phyloP scores from a whole-genome alignment of 2,329 filamentous ascomycete species.

The Aureobasidium sp. region DNA sequence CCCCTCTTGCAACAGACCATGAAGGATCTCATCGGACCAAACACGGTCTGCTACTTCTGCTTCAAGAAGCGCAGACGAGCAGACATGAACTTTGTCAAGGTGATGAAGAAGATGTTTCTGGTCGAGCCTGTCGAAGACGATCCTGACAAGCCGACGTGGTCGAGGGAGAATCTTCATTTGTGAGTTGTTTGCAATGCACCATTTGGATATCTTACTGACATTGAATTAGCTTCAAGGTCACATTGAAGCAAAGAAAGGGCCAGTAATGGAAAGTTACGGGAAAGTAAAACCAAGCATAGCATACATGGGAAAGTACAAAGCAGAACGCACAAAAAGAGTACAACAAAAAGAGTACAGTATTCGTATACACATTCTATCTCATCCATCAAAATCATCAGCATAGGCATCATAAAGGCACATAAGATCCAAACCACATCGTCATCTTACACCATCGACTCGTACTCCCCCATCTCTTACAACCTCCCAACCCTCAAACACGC shows the following conservation, averaged over 20 bases:
- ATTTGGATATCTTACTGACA: background rate
- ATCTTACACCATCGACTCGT: background rate
- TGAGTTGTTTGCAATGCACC: conserved; percentile 25
- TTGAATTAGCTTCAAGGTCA: background rate
- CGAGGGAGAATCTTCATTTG: conserved; percentile 45
- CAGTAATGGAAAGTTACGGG: background rate
- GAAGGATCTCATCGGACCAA: conserved; percentile 59
- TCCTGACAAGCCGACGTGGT: conserved; percentile 39
- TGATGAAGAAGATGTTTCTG: conserved; percentile 41
- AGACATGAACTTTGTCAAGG: conserved; percentile 48
- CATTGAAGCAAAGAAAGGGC: conserved; percentile 3
- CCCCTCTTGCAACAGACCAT: conserved; percentile 77
- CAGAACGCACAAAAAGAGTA: background rate
- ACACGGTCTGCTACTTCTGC: conserved; percentile 74
- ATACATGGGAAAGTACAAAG: background rate
- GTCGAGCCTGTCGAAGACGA: conserved; percentile 44
- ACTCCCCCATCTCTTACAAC: background rate
- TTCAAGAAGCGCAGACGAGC: conserved; percentile 86
- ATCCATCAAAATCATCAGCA: background rate
- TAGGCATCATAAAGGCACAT: background rate
- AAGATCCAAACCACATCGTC: background rate
- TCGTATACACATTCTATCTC: background rate
- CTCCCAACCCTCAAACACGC: background rate
- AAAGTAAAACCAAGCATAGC: background rate
- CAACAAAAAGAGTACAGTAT: conserved; percentile 1